These are phyloP conservation scores for Cynara cardunculus DNA, from an alignment of 129 eudicot genomes.

Conservation along the genomic window DNA sequence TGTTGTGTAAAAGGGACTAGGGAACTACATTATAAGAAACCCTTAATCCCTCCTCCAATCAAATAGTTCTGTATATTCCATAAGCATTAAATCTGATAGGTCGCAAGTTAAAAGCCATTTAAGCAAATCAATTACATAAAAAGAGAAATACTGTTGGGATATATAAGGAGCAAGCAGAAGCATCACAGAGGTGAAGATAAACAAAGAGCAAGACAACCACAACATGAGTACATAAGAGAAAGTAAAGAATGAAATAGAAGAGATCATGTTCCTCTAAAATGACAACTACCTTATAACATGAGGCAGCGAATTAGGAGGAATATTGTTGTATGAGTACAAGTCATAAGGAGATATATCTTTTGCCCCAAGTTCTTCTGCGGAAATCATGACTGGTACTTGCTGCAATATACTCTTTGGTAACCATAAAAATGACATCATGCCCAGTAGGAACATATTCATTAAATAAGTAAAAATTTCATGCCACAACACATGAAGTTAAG, in stretches of 20 bases:
- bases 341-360: constrained; percentile 75
- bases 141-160: not conserved
- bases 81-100: not conserved
- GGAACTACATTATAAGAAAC: not conserved
- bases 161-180: not conserved
- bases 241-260: not conserved
- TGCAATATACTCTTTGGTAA: constrained; percentile 44
- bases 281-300: constrained; percentile 65
- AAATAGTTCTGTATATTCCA: not conserved
- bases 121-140: not conserved
- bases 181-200: not conserved
- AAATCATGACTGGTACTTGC: constrained; percentile 64
- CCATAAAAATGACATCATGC: constrained; percentile 15
- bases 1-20: not conserved
- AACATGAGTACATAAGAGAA: not conserved
- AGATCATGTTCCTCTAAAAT: not conserved
- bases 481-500: not conserved
- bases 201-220: not conserved
- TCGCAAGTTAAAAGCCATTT: not conserved
- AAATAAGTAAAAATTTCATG: not conserved
- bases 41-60: not conserved
- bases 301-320: constrained; percentile 55
- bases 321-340: constrained; percentile 48
- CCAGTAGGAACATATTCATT: not conserved
- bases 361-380: constrained; percentile 74